Evolutionary conservation across 2,329 filamentous ascomycete genomes (phyloP).

Genomic region (Penicillium sp.): DNA sequence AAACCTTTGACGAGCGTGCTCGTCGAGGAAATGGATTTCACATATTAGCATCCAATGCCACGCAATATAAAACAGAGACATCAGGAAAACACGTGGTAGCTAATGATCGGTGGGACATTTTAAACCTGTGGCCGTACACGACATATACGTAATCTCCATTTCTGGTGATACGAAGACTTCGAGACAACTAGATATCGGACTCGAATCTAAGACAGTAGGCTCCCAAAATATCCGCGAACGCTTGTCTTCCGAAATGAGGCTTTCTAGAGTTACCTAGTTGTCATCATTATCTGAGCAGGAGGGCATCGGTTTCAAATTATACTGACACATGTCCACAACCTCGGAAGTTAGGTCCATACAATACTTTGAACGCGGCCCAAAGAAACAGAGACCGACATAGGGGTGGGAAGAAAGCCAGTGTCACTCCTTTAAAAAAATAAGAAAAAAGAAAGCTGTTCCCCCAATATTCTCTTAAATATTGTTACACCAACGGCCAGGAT

Average conservation of each 20-base stretch:
- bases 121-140: background rate
- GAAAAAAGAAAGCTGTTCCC: background rate
- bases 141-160: background rate
- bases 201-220: background rate
- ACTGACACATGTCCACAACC: background rate
- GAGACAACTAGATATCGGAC: background rate
- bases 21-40: background rate
- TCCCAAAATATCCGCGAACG: background rate
- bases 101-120: background rate
- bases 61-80: background rate
- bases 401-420: background rate
- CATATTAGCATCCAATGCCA: background rate
- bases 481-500: background rate
- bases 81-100: slow-evolving; percentile 6
- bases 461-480: background rate
- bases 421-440: background rate
- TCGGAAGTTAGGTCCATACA: background rate
- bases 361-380: background rate
- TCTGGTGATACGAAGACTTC: background rate
- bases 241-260: background rate
- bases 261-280: no score
- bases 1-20: background rate
- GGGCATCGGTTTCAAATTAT: background rate
- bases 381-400: background rate
- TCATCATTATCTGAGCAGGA: background rate